Evolutionary conservation across 2,329 filamentous ascomycete genomes (phyloP), one percentile per base, ranked within the genome.

Genomic region (Fusarium tricinctum): DNA sequence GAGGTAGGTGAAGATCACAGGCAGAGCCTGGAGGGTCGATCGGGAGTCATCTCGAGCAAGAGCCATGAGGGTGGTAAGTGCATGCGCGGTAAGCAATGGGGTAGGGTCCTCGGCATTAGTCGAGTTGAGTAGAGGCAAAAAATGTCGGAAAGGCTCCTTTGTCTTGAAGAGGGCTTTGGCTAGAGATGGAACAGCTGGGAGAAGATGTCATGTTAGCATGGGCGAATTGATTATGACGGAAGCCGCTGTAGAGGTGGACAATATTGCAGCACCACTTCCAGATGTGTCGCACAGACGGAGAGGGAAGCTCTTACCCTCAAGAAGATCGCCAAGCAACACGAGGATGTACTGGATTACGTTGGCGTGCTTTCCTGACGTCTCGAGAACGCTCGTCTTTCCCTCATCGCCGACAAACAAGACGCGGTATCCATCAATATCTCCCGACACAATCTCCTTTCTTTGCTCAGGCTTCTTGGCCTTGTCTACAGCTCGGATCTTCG

Each of bases 281-380:
- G 26, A 39, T 60, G 51, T 58, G 51, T 58, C 54, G 63, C 47
- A 52, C 19, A 44, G 22, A 46, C 39, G 22, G 22, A 46, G 40
- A n/a, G 49, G 39, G 35, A 28, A 46, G 56, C 13, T 67, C 83
- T 74, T 84, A 97, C 94, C 89, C 77, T 95, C 92, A 63, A 98
- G 89, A 69, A 99, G 82, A 78, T 99, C 96, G 66, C 89, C 90
- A 63, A 96, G 86, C 75, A 99, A 83, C 47, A 98, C 95, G 63
- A 99, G 85, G 77, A 97, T 92, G 80, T 98, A 97, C 82, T 97
- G 95, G 68, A 97, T 87, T 72, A 99, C 93, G 82, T 97, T 94
- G 77, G 90, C 87, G 73, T 94, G 90, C 84, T 94, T 94, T 73
- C 90, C 88, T 44, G 94, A 93, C 64, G 90, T 90, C 82, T 97